These are phyloP conservation scores for Pholiota microspora DNA, from an alignment of 768 basidiomycete genomes.

Conservation along the genomic window DNA sequence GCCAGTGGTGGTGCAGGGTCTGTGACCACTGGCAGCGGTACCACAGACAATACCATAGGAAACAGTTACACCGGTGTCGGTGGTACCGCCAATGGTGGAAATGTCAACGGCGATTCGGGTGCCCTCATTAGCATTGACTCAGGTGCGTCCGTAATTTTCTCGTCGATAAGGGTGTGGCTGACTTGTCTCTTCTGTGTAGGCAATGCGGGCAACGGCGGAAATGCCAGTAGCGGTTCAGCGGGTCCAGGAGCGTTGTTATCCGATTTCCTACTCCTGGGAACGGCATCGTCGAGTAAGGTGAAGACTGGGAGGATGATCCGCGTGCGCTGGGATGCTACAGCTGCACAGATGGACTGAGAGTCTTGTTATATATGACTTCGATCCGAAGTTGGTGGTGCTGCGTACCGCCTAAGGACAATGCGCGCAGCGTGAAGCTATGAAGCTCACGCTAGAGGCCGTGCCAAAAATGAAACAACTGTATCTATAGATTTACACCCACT, in stretches of 20 bases:
- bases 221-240: constrained; percentile 29
- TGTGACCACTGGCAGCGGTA: constrained; percentile 1
- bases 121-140: constrained; percentile 31
- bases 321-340: not conserved
- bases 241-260: not conserved
- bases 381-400: not conserved
- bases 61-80: constrained; percentile 19
- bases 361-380: too few relatives aligned
- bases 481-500: not conserved
- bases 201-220: constrained; percentile 35
- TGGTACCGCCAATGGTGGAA: constrained; percentile 35
- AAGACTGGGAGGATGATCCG: not conserved
- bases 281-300: not conserved
- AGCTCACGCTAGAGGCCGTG: too few relatives aligned
- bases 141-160: constrained; percentile 19
- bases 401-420: not conserved
- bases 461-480: not conserved
- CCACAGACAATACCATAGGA: constrained; percentile 9
- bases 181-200: constrained; percentile 24
- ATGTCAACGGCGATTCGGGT: constrained; percentile 17
- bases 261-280: too few relatives aligned
- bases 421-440: not conserved
- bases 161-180: constrained; percentile 1
- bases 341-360: not conserved
- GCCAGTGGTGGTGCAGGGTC: not conserved